Base-by-base conservation (phyloP, 2,329 filamentous ascomycete species). In the Sporothrix euskadiensis region DNA sequence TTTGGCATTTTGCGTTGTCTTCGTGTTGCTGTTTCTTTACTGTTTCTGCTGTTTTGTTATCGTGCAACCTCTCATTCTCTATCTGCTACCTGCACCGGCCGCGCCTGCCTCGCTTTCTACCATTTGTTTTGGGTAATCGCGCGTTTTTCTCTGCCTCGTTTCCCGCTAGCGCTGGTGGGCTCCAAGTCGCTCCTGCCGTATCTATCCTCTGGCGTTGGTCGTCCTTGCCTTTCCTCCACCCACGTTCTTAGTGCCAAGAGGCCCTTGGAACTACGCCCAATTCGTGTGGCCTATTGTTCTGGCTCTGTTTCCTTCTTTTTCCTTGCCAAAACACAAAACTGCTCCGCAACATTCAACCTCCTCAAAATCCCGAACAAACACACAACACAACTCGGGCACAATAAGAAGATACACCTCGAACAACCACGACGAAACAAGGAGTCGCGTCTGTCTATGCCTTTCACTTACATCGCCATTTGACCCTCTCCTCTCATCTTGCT, bases 121-220 rank as follows among this genome's bases (percentile, higher is more conserved):
- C 8, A 56, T 22, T 68, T 68, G 14, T 32, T 47, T 57, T 52
- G 12, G 26, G 71, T 26, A 68, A 68, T 61, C 71, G 63, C 52
- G 71, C 71, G 47, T n/a, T 72, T 72, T 73, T 69, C 26, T 59
- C 7, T 61, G 47, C 61, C 44, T 57, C 30, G 71, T 68, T 49
- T 69, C 49, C 63, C 41, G 41, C 63, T 73, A 73, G 71, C 71
- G 63, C 52, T 72, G 71, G 71, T 49, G 10, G 14, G 14, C 44
- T 49, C 44, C 44, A 49, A 14, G 44, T 49, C 32, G 32, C 57
- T 61, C 57, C 32, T 72, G 35, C 71, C 71, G 61, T 72, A 72
- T 72, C 70, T 39, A 49, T 63, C 32, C 57, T 22, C 52, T 56
- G 52, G 22, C 22, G n/a, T 56, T 10, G 61, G 35, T 47, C 39